These are phyloP conservation scores for Calonectria hawksworthii DNA, from an alignment of 2,329 filamentous ascomycete genomes.

Conservation along the genomic window DNA sequence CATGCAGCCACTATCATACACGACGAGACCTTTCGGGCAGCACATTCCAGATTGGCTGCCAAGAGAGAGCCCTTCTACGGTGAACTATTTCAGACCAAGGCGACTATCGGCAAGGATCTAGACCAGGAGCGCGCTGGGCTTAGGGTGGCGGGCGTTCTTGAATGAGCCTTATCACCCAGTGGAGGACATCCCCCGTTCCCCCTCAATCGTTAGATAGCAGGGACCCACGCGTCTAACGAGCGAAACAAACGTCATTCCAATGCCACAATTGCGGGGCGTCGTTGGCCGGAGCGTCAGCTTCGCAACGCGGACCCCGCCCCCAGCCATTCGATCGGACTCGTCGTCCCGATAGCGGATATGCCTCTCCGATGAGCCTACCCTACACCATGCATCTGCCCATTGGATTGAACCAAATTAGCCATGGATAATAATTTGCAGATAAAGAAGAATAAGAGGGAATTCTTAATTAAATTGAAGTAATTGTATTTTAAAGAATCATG, in stretches of 20 bases:
- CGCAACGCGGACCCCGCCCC: background rate
- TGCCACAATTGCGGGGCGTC: background rate
- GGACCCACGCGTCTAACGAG: background rate
- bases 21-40: background rate
- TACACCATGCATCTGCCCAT: background rate
- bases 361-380: background rate
- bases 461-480: background rate
- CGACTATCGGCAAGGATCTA: background rate
- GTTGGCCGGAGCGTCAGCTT: background rate
- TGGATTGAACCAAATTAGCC: background rate
- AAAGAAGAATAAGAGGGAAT: background rate
- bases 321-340: background rate
- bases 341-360: background rate
- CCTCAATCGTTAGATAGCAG: background rate
- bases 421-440: background rate
- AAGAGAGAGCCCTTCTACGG: background rate
- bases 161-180: constrained; percentile 2
- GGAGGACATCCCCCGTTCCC: background rate
- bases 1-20: background rate
- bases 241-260: background rate
- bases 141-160: background rate
- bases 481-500: background rate
- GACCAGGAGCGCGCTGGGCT: background rate
- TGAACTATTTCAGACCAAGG: background rate
- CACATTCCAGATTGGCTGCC: background rate